Percentiles rank a stretch among this genome's conserved stretches.
These are phyloP conservation scores for Dalbergia cultrata DNA, from an alignment of 306 rosid species.

Conservation along the genomic window DNA sequence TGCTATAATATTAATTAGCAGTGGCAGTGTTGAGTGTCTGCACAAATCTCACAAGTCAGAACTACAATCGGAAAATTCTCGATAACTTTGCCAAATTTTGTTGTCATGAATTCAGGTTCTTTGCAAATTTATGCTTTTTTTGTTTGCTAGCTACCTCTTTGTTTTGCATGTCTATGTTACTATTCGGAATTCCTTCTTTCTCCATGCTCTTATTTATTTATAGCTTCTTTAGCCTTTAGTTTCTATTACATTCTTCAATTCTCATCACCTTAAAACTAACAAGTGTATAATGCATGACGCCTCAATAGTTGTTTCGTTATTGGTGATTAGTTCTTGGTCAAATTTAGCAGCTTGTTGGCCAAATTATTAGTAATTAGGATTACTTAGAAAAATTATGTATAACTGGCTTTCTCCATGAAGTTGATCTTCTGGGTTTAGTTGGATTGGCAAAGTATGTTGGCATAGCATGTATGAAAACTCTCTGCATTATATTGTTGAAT, in stretches of 20 bases:
- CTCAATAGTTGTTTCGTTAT: not conserved
- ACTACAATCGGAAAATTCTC: conserved; percentile 14
- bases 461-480: conserved; percentile 3
- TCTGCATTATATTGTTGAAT: not conserved
- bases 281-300: no score
- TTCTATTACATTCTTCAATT: not conserved
- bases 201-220: no score
- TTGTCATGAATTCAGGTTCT: conserved; percentile 42
- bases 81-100: not conserved
- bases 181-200: no score
- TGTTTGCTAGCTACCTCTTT: conserved; percentile 5
- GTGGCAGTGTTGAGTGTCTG: not conserved
- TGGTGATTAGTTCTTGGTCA: not conserved
- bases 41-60: conserved; percentile 1
- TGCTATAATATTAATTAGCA: not conserved
- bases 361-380: not conserved
- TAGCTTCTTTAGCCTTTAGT: not conserved
- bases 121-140: no score
- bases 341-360: not conserved
- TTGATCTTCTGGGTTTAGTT: not conserved
- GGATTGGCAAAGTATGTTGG: conserved; percentile 11
- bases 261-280: not conserved
- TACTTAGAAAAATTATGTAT: not conserved
- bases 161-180: no score
- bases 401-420: not conserved